These are phyloP conservation scores for Penicillium coffeae DNA, from an alignment of 495 filamentous ascomycete genomes.

Conservation along the genomic window DNA sequence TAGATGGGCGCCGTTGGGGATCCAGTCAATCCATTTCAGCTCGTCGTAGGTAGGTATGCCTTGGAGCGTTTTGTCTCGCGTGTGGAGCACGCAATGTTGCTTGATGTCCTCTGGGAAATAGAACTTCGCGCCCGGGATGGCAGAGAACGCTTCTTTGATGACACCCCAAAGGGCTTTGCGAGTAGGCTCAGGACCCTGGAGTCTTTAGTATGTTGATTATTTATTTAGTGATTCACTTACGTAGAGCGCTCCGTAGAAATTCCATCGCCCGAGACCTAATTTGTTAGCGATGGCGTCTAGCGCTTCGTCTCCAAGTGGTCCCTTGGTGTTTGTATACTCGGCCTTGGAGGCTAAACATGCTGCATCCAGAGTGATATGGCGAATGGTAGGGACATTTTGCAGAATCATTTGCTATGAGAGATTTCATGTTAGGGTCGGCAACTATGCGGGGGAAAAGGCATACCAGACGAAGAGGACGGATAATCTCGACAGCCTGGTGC, in stretches of 20 bases:
- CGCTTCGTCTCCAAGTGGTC: slow-evolving; percentile 35
- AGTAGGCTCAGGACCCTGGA: background rate
- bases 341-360: slow-evolving; percentile 38
- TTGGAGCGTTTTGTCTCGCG: slow-evolving; percentile 31
- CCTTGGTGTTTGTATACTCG: slow-evolving; percentile 37
- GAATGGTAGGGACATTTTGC: slow-evolving; percentile 49
- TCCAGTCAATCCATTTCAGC: slow-evolving; percentile 54
- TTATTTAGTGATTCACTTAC: no score
- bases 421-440: no score
- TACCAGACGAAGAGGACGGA: slow-evolving; percentile 44
- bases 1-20: slow-evolving; percentile 52
- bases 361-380: slow-evolving; percentile 43
- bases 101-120: slow-evolving; percentile 36
- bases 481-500: slow-evolving; percentile 46
- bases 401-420: slow-evolving; percentile 47
- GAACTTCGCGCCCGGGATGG: slow-evolving; percentile 42
- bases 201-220: background rate
- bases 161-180: slow-evolving; percentile 39
- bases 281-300: slow-evolving; percentile 34
- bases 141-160: slow-evolving; percentile 44
- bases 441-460: no score
- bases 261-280: slow-evolving; percentile 46
- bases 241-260: slow-evolving; percentile 54
- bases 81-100: slow-evolving; percentile 11
- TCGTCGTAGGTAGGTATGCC: slow-evolving; percentile 49